A percentile compares a stretch with the other conserved stretches of the same genome.
These are phyloP conservation scores for Phaeosphaeria sp. DNA, from an alignment of 2,329 filamentous ascomycete genomes.

Conservation along the genomic window DNA sequence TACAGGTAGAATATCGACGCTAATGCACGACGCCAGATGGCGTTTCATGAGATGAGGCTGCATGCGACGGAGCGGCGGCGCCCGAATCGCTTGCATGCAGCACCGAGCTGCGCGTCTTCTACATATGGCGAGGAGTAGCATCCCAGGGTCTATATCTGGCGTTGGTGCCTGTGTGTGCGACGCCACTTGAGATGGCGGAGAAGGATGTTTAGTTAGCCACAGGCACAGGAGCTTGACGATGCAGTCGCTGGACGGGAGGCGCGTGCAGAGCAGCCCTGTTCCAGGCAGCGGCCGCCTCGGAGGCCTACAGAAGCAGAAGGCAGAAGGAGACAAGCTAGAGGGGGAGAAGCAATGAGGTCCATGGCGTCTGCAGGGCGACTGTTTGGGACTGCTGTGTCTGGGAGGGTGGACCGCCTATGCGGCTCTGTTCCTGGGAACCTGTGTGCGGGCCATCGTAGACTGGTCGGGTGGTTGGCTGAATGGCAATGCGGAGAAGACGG, in stretches of 20 bases:
- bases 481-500: neutral
- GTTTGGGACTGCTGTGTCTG: conserved; percentile 35
- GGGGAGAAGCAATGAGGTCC: conserved; percentile 26
- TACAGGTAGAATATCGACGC: conserved; percentile 20
- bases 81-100: conserved; percentile 31
- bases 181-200: neutral
- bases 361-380: conserved; percentile 41
- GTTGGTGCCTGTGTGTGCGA: conserved; percentile 7
- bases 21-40: conserved; percentile 23
- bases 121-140: conserved; percentile 18
- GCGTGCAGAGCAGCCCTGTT: conserved; percentile 12
- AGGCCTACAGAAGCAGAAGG: conserved; percentile 21
- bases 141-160: conserved; percentile 12
- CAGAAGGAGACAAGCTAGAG: conserved; percentile 25
- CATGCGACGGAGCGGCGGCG: conserved; percentile 31
- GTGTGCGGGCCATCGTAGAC: neutral
- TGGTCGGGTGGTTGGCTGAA: neutral
- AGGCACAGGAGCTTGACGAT: neutral
- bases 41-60: conserved; percentile 40
- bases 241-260: conserved; percentile 8
- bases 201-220: neutral
- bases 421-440: conserved; percentile 16
- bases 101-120: conserved; percentile 28
- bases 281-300: conserved; percentile 16
- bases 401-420: conserved; percentile 31